Conservation (phyloP, 139 green algal species). For the Pleodorina starrii region DNA sequence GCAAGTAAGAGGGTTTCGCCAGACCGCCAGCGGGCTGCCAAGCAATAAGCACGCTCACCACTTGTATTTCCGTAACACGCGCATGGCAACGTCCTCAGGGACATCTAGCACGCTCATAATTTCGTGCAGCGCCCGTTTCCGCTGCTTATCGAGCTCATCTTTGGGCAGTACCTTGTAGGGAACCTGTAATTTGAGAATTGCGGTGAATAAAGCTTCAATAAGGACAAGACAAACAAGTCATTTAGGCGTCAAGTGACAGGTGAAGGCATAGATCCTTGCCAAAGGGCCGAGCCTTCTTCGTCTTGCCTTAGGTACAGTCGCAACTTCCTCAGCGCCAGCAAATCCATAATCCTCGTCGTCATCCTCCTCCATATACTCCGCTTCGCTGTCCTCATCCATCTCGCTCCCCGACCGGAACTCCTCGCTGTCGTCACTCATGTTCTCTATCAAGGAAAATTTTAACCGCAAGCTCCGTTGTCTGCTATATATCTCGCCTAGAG, state of each 20-base stretch:
- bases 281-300: too few relatives aligned
- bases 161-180: conserved; percentile 57
- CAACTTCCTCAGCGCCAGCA: conserved; percentile 3
- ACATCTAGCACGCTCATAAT: conserved; percentile 76
- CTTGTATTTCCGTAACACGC: conserved; percentile 83
- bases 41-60: conserved; percentile 70
- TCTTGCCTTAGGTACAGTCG: neutral
- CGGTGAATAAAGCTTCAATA: too few relatives aligned
- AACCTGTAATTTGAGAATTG: conserved; percentile 30
- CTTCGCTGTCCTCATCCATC: conserved; percentile 29
- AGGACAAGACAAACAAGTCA: too few relatives aligned
- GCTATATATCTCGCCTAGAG: too few relatives aligned
- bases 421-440: conserved; percentile 21
- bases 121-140: conserved; percentile 60
- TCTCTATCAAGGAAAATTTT: neutral
- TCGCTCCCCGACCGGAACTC: conserved; percentile 10
- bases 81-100: conserved; percentile 70
- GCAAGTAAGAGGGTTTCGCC: conserved; percentile 19
- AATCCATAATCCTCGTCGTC: conserved; percentile 42
- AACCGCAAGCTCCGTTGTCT: neutral
- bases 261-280: conserved; percentile 1
- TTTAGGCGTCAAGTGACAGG: too few relatives aligned
- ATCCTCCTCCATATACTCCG: conserved; percentile 42
- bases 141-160: conserved; percentile 58
- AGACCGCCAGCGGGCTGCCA: neutral